Evolutionary conservation across 768 basidiomycete genomes (phyloP), one percentile per base, ranked within the genome.

Genomic region (Pleurotus citrinopileatus): DNA sequence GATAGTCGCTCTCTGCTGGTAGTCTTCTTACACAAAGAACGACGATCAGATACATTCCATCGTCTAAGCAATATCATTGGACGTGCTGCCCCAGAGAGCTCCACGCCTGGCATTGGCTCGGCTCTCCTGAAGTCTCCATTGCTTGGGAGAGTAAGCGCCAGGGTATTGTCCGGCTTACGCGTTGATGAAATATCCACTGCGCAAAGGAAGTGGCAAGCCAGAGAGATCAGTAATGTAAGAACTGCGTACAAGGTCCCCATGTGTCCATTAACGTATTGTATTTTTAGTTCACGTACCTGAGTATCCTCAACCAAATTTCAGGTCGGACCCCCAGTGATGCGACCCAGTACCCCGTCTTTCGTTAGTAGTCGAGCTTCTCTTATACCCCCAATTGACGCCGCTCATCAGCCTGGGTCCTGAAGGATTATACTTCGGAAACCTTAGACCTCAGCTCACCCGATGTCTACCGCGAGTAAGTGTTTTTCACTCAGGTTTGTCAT

Each of bases 251-350:
- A 20, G 26, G 50, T 10, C 42, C 48, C 22, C 25, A 37, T 47
- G 52, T 42, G 42, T 29, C 3, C 5, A 15, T 26, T 28, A 4
- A 52, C 44, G n/a, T n/a, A n/a, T n/a, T n/a, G 52, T 4, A 45
- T 42, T 22, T 54, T 26, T 53, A 95, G 93, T 96, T 92, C 66
- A 87, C 90, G 1, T 96, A 95, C 67, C 70, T 96, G 46, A 87
- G 89, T 57, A 83, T 97, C 53, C 71, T 97, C 52, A 97, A 97
- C 61, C 93, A 96, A 65, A 80, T 91, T 19, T 95, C 94, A 2
- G 94, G 94, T 38, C 81, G 94, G 19, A 97, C 94, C 2, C 93
- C 94, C 1, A 93, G 88, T 63, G 94, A 97, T 72, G 92, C 94
- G 8, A 96, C 95, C 0, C 93, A 95, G 60, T 97, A 94, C 68